These are phyloP conservation scores for Nitzschia inconspicua DNA, from an alignment of 108 stramenopile species.

Conservation along the genomic window DNA sequence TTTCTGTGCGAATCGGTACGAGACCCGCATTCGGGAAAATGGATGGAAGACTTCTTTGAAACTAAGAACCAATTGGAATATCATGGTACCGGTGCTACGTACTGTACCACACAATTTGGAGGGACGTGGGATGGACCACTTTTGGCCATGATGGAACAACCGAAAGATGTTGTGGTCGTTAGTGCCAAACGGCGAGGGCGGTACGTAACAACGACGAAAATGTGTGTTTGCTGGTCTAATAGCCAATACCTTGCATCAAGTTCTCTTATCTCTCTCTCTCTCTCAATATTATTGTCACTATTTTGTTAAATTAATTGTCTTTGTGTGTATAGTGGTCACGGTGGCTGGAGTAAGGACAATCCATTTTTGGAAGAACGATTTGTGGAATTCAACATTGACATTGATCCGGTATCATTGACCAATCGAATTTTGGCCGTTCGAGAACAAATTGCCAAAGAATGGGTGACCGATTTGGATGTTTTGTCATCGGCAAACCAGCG, in stretches of 20 bases:
- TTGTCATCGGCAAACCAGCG: constrained; percentile 39
- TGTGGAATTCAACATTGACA: constrained; percentile 59
- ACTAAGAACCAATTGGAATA: constrained; percentile 31
- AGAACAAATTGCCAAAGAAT: constrained; percentile 58
- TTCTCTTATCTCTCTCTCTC: no score
- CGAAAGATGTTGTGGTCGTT: constrained; percentile 41
- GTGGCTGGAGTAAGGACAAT: constrained; percentile 61
- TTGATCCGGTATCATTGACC: constrained; percentile 48
- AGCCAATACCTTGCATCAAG: no score
- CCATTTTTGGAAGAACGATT: constrained; percentile 60
- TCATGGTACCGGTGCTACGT: constrained; percentile 66
- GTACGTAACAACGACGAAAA: no score
- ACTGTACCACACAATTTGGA: constrained; percentile 41
- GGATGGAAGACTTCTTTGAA: constrained; percentile 37
- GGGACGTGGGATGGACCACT: constrained; percentile 50
- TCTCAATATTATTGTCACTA: no score
- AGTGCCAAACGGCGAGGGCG: constrained; percentile 29
- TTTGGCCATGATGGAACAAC: constrained; percentile 46
- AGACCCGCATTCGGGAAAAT: constrained; percentile 66
- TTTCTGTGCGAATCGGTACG: constrained; percentile 56
- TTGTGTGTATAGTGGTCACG: no score
- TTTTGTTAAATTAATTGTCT: no score
- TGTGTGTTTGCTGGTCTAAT: no score
- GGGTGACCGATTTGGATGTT: constrained; percentile 54
- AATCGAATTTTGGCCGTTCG: constrained; percentile 51